Base-by-base conservation (phyloP, 164 flowering plant species). In the Piper betle region DNA sequence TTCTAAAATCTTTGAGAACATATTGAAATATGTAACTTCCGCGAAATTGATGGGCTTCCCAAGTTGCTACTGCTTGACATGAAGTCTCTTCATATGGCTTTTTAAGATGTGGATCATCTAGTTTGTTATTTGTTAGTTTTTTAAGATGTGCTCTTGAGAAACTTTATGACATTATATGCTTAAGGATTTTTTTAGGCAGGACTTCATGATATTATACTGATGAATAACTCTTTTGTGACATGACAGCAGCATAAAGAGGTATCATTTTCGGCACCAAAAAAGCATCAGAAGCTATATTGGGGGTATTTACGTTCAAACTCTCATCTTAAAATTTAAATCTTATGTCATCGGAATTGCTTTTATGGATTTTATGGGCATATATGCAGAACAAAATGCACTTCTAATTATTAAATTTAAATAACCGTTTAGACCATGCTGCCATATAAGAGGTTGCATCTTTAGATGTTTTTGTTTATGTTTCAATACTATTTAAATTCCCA, bases 201-300 rank as follows among this genome's bases (percentile, higher is more conserved):
- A 8, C 20, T 62, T 1, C 9, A 16, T 4, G 39, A 41, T 18
- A 40, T 63, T 41, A 43, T 11, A 19, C 54, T 20, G 52, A 15
- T 6, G 12, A 20, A 55, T 18, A 39, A 20, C 16, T 58, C 1
- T 57, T 37, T 9, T 38, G 37, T 48, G 46, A 58, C 68, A 39
- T 48, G 53, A 55, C 64, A 66, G 57, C 71, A 68, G 64, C 73
- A 78, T 17, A 62, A 68, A 66, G 60, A 19, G 48, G 58, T 59
- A 57, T 17, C 60, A 53, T 42, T 58, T 52, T 65, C 19, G 39
- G 61, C 43, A 37, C 37, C 68, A 53, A 77, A 67, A 69, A 81
- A 74, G 75, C 81, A 73, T 37, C 80, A 74, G 69, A 84, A 84
- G 67, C 68, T 84, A 56, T 73, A 78, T 57, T 84, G 88, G 88